These are phyloP conservation scores for Ichthyophthirius multifiliis DNA, from an alignment of 169 alveolate species.

Conservation along the genomic window DNA sequence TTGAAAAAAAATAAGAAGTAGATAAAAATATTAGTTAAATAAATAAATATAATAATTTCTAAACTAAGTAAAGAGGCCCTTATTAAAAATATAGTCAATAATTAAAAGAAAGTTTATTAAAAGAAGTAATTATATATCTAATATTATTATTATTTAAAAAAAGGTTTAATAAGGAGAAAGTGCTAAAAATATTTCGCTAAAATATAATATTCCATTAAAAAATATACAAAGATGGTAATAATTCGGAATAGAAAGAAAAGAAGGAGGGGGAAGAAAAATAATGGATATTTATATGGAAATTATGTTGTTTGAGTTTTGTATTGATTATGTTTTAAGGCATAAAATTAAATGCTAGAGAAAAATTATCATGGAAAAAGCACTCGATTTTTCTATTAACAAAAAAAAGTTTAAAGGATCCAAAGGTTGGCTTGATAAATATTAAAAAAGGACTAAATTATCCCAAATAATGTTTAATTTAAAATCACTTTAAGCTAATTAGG, in stretches of 20 bases:
- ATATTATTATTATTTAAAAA: neutral
- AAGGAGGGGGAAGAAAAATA: slow-evolving; percentile 11
- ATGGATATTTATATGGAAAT: neutral
- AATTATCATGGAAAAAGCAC: neutral
- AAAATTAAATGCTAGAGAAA: neutral
- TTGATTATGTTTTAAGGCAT: neutral
- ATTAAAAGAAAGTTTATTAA: too few relatives aligned
- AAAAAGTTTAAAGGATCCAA: slow-evolving; percentile 1
- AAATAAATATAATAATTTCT: too few relatives aligned
- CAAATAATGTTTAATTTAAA: neutral
- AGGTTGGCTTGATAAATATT: slow-evolving; percentile 5
- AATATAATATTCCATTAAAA: neutral
- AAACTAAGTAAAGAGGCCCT: too few relatives aligned
- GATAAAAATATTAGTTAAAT: too few relatives aligned
- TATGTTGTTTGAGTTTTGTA: neutral
- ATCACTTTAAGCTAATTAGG: neutral
- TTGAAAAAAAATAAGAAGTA: too few relatives aligned
- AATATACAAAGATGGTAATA: neutral
- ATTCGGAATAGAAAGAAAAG: neutral
- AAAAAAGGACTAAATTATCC: neutral
- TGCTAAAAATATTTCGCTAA: neutral
- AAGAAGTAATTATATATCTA: too few relatives aligned
- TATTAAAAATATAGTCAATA: too few relatives aligned
- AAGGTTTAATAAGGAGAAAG: neutral
- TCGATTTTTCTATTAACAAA: neutral